Evolutionary conservation across 345 rosid genomes (phyloP).

Genomic region (Hirschfeldia incana): DNA sequence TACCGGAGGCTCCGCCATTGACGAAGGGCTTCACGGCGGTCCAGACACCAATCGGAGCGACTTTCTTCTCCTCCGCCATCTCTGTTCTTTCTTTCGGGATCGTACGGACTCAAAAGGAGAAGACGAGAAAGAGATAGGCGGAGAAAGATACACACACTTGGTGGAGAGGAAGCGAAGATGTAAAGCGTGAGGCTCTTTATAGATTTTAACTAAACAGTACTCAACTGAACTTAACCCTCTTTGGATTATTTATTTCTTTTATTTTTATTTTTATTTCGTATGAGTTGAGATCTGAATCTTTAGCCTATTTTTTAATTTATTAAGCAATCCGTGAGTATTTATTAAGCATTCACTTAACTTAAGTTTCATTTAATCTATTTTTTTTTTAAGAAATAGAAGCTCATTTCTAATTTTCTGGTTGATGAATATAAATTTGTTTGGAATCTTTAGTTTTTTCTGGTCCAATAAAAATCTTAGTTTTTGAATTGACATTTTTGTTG

Average conservation of each 20-base stretch:
- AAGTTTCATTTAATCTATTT: background rate
- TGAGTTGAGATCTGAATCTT: constrained; percentile 22
- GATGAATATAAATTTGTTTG: background rate
- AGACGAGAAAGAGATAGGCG: constrained; percentile 14
- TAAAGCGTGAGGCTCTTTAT: constrained; percentile 29
- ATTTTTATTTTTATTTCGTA: background rate
- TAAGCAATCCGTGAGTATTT: background rate
- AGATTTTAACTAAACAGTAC: background rate
- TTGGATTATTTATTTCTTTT: background rate
- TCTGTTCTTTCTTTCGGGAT: background rate
- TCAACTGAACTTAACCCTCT: constrained; percentile 32
- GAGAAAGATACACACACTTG: constrained; percentile 17
- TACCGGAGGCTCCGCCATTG: constrained; percentile 95
- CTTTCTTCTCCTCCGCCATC: constrained; percentile 81
- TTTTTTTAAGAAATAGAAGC: background rate
- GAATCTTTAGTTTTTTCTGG: background rate
- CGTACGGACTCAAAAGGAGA: constrained; percentile 14
- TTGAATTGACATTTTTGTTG: background rate
- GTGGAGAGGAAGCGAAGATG: constrained; percentile 28
- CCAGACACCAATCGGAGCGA: constrained; percentile 64
- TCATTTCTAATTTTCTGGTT: background rate
- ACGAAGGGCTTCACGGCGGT: constrained; percentile 81
- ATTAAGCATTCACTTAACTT: background rate
- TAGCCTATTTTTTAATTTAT: background rate
- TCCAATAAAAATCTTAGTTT: constrained; percentile 1